phyloP scores from a whole-genome alignment of 352 stramenopile species.

The Hyaloperonospora arabidopsidis region DNA sequence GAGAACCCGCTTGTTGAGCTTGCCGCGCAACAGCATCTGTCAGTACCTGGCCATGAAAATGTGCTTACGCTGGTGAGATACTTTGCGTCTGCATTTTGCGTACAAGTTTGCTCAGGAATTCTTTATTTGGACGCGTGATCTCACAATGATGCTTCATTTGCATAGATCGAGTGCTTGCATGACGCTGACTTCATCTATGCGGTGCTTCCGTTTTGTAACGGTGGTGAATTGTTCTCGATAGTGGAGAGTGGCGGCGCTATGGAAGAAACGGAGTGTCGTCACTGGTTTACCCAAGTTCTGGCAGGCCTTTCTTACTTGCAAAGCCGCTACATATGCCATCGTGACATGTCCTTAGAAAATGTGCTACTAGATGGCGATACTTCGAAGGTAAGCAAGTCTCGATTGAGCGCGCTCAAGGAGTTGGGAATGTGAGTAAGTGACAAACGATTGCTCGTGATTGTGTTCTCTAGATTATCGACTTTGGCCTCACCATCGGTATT shows the following conservation, averaged over 20 bases:
- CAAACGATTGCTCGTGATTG: slow-evolving; percentile 1
- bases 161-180: slow-evolving; percentile 74
- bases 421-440: not conserved
- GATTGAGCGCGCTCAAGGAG: not conserved
- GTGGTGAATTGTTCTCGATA: slow-evolving; percentile 75
- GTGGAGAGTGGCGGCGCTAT: slow-evolving; percentile 76
- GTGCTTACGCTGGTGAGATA: slow-evolving; percentile 66
- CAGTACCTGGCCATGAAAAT: slow-evolving; percentile 70
- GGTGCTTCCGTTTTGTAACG: slow-evolving; percentile 79
- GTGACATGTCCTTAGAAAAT: slow-evolving; percentile 63
- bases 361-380: slow-evolving; percentile 71
- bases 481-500: slow-evolving; percentile 79
- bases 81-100: not conserved
- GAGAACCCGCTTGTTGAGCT: slow-evolving; percentile 84
- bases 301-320: slow-evolving; percentile 74
- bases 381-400: slow-evolving; percentile 48
- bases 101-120: not conserved
- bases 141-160: not conserved
- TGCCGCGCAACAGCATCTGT: slow-evolving; percentile 78
- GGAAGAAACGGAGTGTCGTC: slow-evolving; percentile 64
- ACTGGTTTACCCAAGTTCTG: slow-evolving; percentile 82
- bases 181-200: slow-evolving; percentile 81
- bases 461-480: slow-evolving; percentile 70
- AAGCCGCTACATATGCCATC: slow-evolving; percentile 80
- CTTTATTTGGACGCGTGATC: not conserved